These are phyloP conservation scores for Fimicolochytrium jonesii DNA, from an alignment of 192 early-diverging fungal species.

Conservation along the genomic window DNA sequence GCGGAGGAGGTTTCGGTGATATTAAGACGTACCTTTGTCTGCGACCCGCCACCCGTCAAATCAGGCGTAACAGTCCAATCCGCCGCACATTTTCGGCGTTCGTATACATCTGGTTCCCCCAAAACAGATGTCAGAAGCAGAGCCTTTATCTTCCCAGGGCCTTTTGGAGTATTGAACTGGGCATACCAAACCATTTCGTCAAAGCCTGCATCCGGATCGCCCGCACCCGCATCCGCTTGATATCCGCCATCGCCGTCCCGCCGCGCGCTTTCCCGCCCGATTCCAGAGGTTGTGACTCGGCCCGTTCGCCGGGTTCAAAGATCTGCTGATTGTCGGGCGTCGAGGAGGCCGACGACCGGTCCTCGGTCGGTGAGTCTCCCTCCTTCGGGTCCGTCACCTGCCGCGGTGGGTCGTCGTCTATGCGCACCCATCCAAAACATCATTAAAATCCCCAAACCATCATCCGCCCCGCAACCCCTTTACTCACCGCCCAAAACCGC, in stretches of 20 bases:
- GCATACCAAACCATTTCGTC: conserved; percentile 35
- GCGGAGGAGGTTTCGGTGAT: not conserved
- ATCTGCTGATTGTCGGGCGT: too few relatives aligned
- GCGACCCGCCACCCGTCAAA: too few relatives aligned
- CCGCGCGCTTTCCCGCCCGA: too few relatives aligned
- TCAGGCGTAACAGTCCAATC: conserved; percentile 38
- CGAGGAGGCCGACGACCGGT: too few relatives aligned
- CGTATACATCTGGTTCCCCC: conserved; percentile 34
- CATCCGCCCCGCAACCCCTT: not conserved
- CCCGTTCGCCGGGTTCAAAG: too few relatives aligned
- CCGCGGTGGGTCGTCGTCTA: not conserved
- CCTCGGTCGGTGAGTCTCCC: too few relatives aligned
- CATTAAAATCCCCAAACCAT: not conserved
- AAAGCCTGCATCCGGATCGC: conserved; percentile 32
- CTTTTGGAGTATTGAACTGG: not conserved
- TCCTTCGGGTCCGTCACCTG: too few relatives aligned
- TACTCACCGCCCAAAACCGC: not conserved
- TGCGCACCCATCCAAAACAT: not conserved
- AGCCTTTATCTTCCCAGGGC: too few relatives aligned
- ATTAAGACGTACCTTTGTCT: too few relatives aligned
- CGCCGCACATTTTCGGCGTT: conserved; percentile 26
- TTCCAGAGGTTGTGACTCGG: too few relatives aligned
- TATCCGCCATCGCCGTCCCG: conserved; percentile 26
- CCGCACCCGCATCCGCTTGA: conserved; percentile 31
- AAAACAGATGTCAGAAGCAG: too few relatives aligned